These are phyloP conservation scores for Exophiala aquamarina DNA, from an alignment of 2,329 filamentous ascomycete genomes.

Conservation along the genomic window DNA sequence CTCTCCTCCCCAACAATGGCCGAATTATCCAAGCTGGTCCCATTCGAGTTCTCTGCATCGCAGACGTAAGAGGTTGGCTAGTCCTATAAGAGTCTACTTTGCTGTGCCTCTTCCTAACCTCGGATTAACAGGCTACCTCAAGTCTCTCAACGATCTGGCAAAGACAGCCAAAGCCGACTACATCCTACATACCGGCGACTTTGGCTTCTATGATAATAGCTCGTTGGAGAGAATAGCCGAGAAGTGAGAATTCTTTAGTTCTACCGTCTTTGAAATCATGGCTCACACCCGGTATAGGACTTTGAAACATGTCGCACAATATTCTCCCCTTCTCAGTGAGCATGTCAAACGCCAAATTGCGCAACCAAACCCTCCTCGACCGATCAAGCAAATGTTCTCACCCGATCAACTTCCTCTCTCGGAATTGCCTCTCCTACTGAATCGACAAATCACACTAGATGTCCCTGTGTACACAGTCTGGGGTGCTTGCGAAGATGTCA, in stretches of 20 bases:
- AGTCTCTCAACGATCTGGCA: conserved; percentile 93
- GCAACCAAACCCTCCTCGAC: conserved; percentile 60
- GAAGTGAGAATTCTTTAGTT: conserved; percentile 65
- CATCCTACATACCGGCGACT: conserved; percentile 98
- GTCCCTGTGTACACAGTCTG: conserved; percentile 98
- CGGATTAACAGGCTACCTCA: conserved; percentile 72
- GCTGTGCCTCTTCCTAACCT: not conserved
- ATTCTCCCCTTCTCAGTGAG: conserved; percentile 90
- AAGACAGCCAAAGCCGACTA: conserved; percentile 93
- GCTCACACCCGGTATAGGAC: conserved; percentile 60
- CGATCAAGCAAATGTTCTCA: conserved; percentile 80
- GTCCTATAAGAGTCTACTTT: conserved; percentile 1
- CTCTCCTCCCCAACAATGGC: conserved; percentile 52
- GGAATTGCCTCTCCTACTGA: conserved; percentile 84
- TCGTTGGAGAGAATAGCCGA: conserved; percentile 97
- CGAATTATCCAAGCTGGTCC: conserved; percentile 49
- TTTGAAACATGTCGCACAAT: conserved; percentile 96
- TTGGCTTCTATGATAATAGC: conserved; percentile 96
- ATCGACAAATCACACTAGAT: conserved; percentile 84
- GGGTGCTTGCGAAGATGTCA: conserved; percentile 98
- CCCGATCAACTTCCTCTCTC: conserved; percentile 85
- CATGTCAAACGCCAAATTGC: conserved; percentile 66
- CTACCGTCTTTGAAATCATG: not conserved
- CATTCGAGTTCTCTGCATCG: conserved; percentile 49
- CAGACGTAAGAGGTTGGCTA: conserved; percentile 50